Base-by-base conservation (phyloP, 106 monocot species). In the Xerophyta viscosa region DNA sequence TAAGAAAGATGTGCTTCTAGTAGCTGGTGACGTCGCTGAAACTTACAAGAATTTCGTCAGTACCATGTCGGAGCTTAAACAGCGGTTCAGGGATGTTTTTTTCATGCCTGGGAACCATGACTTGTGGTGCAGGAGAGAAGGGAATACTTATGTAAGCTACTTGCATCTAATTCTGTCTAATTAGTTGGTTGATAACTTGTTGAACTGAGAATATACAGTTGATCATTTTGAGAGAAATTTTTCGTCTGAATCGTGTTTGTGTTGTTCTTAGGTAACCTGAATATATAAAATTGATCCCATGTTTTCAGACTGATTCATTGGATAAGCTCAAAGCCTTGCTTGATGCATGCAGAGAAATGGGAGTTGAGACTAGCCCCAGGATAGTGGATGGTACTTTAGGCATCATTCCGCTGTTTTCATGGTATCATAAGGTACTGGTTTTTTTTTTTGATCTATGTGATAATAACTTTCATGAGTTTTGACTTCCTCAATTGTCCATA, bases 361-460 rank as follows among this genome's bases (percentile, higher is more conserved):
- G 80, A 63, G 57, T 90, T 8, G 77, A 84, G 25, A 90, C 89
- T 6, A 22, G 66, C 57, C 89, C 89, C 8, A 68, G 31, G 62
- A 48, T 62, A 13, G 50, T 90, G 12, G 65, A 67, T 52, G 73
- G 63, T 68, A 24, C 5, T 33, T 33, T 84, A 57, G 89, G 84
- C 41, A 80, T 84, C 49, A 65, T 90, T 61, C 89, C 89, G 47
- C 52, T 90, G 57, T 80, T 58, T 51, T 90, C 89, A 17, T 90
- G 84, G 89, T 84, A 90, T 67, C 84, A 90, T 57, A 61, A 84
- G 84, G 89, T 90, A 62, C 22, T 37, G n/a, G n/a, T n/a, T n/a
- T n/a, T n/a, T n/a, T n/a, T n/a, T n/a, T n/a, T n/a, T 59, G 6
- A 57, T 10, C 15, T 33, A 33, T 33, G 33, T 11, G 33, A 33